Evolutionary conservation across 129 eudicot species (phyloP).

Genomic region (Kitagawia praeruptora): DNA sequence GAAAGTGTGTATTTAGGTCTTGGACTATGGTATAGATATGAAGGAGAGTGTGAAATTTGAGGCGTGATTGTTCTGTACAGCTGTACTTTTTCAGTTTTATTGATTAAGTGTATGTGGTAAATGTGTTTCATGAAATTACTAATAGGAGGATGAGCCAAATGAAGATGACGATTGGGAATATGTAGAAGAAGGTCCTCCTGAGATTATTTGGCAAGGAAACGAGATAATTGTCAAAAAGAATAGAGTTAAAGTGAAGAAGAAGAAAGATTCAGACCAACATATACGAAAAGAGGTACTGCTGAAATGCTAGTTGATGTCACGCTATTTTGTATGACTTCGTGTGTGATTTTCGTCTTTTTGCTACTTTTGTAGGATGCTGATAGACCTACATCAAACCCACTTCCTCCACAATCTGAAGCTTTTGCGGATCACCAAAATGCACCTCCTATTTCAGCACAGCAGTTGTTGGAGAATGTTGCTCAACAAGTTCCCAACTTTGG

Average conservation of each 20-base stretch:
- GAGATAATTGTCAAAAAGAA: conserved; percentile 97
- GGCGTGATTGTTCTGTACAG: not conserved
- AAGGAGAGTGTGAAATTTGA: not conserved
- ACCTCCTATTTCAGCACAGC: conserved; percentile 43
- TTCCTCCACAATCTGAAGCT: conserved; percentile 94
- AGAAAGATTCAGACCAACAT: conserved; percentile 34
- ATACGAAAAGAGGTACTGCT: conserved; percentile 43
- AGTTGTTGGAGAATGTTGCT: conserved; percentile 69
- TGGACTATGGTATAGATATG: not conserved
- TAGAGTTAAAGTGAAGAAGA: conserved; percentile 75
- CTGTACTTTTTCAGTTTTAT: not conserved
- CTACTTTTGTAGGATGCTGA: conserved; percentile 42
- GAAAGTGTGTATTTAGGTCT: not conserved
- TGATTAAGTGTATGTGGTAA: not conserved
- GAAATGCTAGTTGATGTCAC: not conserved
- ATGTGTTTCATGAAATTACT: not conserved
- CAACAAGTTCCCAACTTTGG: conserved; percentile 91
- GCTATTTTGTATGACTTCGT: not conserved
- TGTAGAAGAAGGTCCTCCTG: conserved; percentile 96
- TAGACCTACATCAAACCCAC: conserved; percentile 94
- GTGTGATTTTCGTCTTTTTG: not conserved
- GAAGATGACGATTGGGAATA: conserved; percentile 90
- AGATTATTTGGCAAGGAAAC: conserved; percentile 96
- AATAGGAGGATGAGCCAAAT: conserved; percentile 51
- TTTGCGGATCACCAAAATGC: conserved; percentile 51